phyloP scores from a whole-genome alignment of 1,139 yeast genomes.

The Debaryomyces singareniensis region DNA sequence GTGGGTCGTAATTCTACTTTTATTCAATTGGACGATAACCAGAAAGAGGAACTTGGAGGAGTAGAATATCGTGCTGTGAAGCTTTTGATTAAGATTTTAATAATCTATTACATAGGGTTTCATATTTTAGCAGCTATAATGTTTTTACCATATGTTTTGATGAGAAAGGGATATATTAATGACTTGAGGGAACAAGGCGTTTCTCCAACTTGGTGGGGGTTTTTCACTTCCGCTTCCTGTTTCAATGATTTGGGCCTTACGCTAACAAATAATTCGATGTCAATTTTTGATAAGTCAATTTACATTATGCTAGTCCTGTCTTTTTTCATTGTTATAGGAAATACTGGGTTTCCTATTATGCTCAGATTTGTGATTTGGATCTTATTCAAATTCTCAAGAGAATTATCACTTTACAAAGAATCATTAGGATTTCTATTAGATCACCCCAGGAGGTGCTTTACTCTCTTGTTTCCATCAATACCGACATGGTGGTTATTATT shows the following conservation, averaged over 20 bases:
- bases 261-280: slow-evolving; percentile 74
- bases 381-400: slow-evolving; percentile 60
- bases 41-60: slow-evolving; percentile 93
- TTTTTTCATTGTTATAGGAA: slow-evolving; percentile 79
- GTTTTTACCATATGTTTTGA: slow-evolving; percentile 62
- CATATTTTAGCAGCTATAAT: slow-evolving; percentile 55
- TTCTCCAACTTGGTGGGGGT: slow-evolving; percentile 86
- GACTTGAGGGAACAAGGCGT: slow-evolving; percentile 50
- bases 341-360: slow-evolving; percentile 86
- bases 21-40: slow-evolving; percentile 72
- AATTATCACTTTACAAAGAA: slow-evolving; percentile 60
- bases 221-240: slow-evolving; percentile 70
- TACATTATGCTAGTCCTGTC: slow-evolving; percentile 59
- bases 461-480: slow-evolving; percentile 80
- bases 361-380: slow-evolving; percentile 79
- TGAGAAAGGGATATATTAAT: slow-evolving; percentile 33
- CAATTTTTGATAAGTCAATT: slow-evolving; percentile 52
- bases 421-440: slow-evolving; percentile 82
- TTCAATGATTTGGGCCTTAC: slow-evolving; percentile 85
- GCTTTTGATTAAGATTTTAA: slow-evolving; percentile 60
- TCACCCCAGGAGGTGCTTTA: slow-evolving; percentile 96
- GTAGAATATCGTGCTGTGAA: slow-evolving; percentile 91
- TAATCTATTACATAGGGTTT: slow-evolving; percentile 68
- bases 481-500: slow-evolving; percentile 94
- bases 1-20: slow-evolving; percentile 95